Conservation (phyloP, 2,329 filamentous ascomycete species). For the Hypoxylon sp. region DNA sequence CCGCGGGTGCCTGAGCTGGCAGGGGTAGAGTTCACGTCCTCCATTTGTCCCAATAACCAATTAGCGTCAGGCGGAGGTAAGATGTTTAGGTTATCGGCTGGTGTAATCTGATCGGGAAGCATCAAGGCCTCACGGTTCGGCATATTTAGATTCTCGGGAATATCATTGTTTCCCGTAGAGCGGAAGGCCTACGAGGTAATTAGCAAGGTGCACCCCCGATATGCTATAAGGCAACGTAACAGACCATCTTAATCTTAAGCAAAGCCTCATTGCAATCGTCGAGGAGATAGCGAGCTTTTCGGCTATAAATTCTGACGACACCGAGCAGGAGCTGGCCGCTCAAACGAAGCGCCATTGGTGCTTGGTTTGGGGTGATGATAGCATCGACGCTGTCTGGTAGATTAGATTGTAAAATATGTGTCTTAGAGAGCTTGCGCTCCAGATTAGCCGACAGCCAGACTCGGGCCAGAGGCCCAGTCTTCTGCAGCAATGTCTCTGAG, state of each 20-base stretch:
- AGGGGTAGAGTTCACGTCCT: constrained; percentile 68
- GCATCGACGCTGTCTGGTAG: constrained; percentile 94
- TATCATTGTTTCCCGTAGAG: constrained; percentile 92
- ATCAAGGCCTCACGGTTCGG: constrained; percentile 88
- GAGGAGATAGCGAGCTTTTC: constrained; percentile 94
- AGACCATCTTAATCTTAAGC: constrained; percentile 98
- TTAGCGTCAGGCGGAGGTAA: constrained; percentile 90
- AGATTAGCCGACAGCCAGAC: constrained; percentile 99
- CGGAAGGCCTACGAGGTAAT: constrained; percentile 80
- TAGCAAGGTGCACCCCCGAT: constrained; percentile 47
- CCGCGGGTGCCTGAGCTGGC: constrained; percentile 68
- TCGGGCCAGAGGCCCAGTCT: constrained; percentile 95
- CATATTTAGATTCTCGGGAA: constrained; percentile 83
- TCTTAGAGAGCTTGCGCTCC: constrained; percentile 98
- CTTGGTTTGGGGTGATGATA: constrained; percentile 92
- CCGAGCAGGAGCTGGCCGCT: constrained; percentile 94
- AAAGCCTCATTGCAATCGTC: constrained; percentile 98
- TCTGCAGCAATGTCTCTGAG: constrained; percentile 93
- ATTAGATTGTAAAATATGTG: constrained; percentile 93
- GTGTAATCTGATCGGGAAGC: constrained; percentile 91
- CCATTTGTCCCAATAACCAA: constrained; percentile 81
- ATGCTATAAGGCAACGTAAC: constrained; percentile 15
- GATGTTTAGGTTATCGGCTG: constrained; percentile 81
- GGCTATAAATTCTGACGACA: constrained; percentile 96
- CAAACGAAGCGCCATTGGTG: constrained; percentile 92